A percentile compares a stretch with the other conserved stretches of the same genome.
These are phyloP conservation scores for Elaeis oleifera DNA, from an alignment of 202 grass and related monocot genomes.

Conservation along the genomic window DNA sequence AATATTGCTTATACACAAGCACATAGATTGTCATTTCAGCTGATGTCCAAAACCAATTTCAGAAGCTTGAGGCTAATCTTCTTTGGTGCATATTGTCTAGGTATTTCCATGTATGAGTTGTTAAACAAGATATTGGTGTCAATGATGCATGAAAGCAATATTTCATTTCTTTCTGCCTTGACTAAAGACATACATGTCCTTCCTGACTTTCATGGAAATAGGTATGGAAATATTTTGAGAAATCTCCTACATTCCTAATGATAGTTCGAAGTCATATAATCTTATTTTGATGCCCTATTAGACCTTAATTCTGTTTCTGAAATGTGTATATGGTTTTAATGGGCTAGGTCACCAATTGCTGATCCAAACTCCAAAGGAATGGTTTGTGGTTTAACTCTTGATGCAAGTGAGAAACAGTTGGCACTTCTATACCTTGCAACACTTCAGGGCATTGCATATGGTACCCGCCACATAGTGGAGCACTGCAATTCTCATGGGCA, in stretches of 20 bases:
- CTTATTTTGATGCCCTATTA: background rate
- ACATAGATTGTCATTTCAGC: too few species aligned
- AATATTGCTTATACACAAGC: background rate
- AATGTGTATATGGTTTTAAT: background rate
- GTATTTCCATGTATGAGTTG: slow-evolving; percentile 75
- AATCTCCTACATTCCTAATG: background rate
- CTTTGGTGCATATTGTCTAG: slow-evolving; percentile 30
- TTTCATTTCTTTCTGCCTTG: slow-evolving; percentile 66
- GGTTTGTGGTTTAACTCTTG: slow-evolving; percentile 80
- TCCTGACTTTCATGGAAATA: slow-evolving; percentile 93
- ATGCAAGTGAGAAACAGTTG: slow-evolving; percentile 71
- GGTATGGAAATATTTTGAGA: slow-evolving; percentile 35
- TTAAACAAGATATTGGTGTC: slow-evolving; percentile 76
- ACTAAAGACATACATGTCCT: slow-evolving; percentile 84
- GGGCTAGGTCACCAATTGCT: slow-evolving; percentile 66
- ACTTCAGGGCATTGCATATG: slow-evolving; percentile 85
- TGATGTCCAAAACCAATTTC: background rate
- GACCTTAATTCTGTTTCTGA: background rate
- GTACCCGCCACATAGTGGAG: slow-evolving; percentile 77
- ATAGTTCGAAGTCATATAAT: background rate
- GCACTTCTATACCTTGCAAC: slow-evolving; percentile 84
- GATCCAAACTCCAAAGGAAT: slow-evolving; percentile 95
- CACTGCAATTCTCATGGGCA: slow-evolving; percentile 90
- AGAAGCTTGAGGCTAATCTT: slow-evolving; percentile 13
- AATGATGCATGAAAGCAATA: slow-evolving; percentile 52